Base-by-base conservation (phyloP, 352 stramenopile species). In the Pythium plurisporium region DNA sequence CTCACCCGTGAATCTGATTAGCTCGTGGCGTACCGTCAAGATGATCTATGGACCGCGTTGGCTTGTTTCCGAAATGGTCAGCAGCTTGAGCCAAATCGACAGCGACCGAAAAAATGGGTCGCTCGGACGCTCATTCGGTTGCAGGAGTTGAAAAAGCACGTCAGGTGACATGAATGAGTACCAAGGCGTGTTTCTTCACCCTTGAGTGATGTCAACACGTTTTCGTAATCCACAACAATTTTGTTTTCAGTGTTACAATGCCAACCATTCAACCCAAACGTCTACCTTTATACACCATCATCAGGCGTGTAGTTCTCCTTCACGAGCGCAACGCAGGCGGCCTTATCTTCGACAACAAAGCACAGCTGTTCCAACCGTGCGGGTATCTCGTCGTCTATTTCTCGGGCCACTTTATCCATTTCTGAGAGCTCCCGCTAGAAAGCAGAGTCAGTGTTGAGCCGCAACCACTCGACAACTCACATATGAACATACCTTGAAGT, bases 401-500 rank as follows among this genome's bases (percentile, higher is more conserved):
- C 48, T 23, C 25, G 22, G 3, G 59, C 59, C 3, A 60, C 38
- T 20, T 47, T 66, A 4, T 61, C 59, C 50, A 61, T 61, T 11
- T 55, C 51, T 4, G 44, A 57, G n/a, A 41, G 11, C 31, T 69
- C 62, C 22, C 55, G 57, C 59, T 66, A 33, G 17, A 54, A 10
- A 56, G 1, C 30, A 42, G 19, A 37, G 37, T 23, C 22, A 44
- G 3, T 15, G n/a, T 40, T 17, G 34, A 38, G 22, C 23, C 42
- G 14, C 7, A 40, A 5, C 29, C 17, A 51, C 8, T 29, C 19
- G 40, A 17, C 25, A 4, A 44, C 34, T 5, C 34, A 37, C 23
- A n/a, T 22, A 5, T 17, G n/a, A 22, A 60, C 58, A 12, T 74
- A 94, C 83, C 63, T 82, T 78, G 51, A 91, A 94, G 52, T 87